These are phyloP conservation scores for Dryadomyces sulphureus DNA, from an alignment of 2,329 filamentous ascomycete genomes.

Conservation along the genomic window DNA sequence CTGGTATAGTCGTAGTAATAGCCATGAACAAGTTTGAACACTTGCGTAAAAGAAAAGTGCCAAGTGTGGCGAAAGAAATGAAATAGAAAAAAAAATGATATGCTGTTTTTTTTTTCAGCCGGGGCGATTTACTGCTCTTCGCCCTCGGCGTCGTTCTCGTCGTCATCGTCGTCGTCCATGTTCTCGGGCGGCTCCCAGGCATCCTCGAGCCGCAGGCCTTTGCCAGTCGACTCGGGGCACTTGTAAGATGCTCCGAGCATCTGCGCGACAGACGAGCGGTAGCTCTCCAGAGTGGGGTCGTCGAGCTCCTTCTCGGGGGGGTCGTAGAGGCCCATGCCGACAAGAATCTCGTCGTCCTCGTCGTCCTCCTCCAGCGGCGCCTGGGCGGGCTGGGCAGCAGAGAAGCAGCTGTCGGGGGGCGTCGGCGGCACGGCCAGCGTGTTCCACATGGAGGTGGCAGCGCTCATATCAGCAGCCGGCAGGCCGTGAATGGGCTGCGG, in stretches of 20 bases:
- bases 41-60: too few relatives aligned
- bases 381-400: conserved; percentile 33
- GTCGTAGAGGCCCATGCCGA: conserved; percentile 76
- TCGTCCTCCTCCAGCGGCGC: conserved; percentile 36
- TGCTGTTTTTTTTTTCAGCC: too few relatives aligned
- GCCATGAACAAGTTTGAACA: too few relatives aligned
- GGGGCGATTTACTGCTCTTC: background rate
- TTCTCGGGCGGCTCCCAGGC: conserved; percentile 57
- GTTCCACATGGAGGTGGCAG: conserved; percentile 6
- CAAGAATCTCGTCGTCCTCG: conserved; percentile 51
- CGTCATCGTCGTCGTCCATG: conserved; percentile 38
- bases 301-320: conserved; percentile 42
- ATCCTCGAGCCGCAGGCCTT: conserved; percentile 69
- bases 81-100: background rate
- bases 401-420: conserved; percentile 34
- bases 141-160: background rate
- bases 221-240: conserved; percentile 38
- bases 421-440: conserved; percentile 34
- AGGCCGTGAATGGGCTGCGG: background rate
- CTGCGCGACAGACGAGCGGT: conserved; percentile 37
- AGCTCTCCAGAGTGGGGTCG: conserved; percentile 36
- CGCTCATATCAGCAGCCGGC: background rate
- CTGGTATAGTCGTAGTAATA: too few relatives aligned
- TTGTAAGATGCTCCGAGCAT: conserved; percentile 36
- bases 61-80: too few relatives aligned